Conservation (phyloP, 371 early-diverging fungal species). For the Sporodiniella umbellata region DNA sequence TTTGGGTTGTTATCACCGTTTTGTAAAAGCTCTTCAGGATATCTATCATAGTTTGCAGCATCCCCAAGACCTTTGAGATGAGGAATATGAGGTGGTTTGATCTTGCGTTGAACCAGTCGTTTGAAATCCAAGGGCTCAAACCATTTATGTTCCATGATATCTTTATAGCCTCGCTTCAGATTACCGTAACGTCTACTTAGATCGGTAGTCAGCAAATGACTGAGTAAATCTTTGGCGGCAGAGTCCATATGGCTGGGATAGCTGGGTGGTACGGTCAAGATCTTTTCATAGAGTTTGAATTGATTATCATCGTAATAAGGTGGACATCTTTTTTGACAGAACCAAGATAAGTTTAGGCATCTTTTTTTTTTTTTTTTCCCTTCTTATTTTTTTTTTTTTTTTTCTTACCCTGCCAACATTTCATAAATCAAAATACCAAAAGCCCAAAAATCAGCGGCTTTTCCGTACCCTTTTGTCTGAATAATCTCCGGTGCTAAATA, state of each 20-base stretch:
- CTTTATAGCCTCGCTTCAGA: conserved; percentile 67
- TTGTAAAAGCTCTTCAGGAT: conserved; percentile 46
- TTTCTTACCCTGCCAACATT: conserved; percentile 70
- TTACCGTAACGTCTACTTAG: conserved; percentile 86
- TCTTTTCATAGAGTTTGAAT: conserved; percentile 89
- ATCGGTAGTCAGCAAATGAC: conserved; percentile 81
- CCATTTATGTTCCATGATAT: conserved; percentile 72
- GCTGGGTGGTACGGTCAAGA: conserved; percentile 74
- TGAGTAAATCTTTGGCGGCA: conserved; percentile 82
- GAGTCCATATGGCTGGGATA: conserved; percentile 83
- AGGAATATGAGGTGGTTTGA: conserved; percentile 72
- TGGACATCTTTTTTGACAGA: too few species aligned
- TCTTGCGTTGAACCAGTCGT: conserved; percentile 47
- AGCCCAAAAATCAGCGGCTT: conserved; percentile 92
- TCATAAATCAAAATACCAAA: conserved; percentile 94
- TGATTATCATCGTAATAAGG: conserved; percentile 96
- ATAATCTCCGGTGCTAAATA: conserved; percentile 95
- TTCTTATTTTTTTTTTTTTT: background rate
- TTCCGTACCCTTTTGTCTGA: conserved; percentile 84
- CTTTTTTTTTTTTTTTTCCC: background rate
- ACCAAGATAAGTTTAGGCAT: conserved; percentile 29
- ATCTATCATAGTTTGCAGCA: conserved; percentile 62
- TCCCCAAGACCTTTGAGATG: conserved; percentile 57
- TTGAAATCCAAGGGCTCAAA: conserved; percentile 71
- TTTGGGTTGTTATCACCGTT: conserved; percentile 13